Evolutionary conservation across 2,329 filamentous ascomycete genomes (phyloP), one percentile per base, ranked within the genome.

Genomic region (Cercospora nicotianae): DNA sequence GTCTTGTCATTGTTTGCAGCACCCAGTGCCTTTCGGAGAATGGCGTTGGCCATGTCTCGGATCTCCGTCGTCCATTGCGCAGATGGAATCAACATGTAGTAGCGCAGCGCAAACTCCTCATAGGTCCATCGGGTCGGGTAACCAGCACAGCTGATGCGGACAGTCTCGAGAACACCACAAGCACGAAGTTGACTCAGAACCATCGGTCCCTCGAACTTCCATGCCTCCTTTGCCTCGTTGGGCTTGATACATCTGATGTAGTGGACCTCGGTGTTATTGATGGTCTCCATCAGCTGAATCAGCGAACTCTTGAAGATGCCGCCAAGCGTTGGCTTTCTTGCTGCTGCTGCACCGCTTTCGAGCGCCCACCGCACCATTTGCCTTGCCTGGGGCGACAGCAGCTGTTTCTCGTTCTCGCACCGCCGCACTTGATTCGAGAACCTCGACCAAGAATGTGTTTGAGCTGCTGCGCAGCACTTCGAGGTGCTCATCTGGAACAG

Each of bases 171-270:
- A 42, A 99, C 96, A 94, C 95, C 95, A 82, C 95, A 99, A 81
- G 95, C 95, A 80, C 96, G 90, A 75, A 99, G 85, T 81, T 99
- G 95, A 80, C 93, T 97, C 69, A 99, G 87, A 73, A 99, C 95
- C 95, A 99, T 99, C 3, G 96, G 95, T 0, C 95, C 95, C 78
- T 99, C 95, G 70, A 98, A 99, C 76, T 96, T 94, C 95, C 95
- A 99, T 0, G 95, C 89, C 76, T 92, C 92, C 81, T 99, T 99
- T 61, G 89, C 92, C 81, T 99, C 95, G 79, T 99, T 99, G 33
- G 95, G 95, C 83, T 99, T 99, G 82, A 99, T 98, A 80, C 95
- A 99, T 74, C 95, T 90, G 77, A 99, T 99, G 81, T 99, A 99
- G 81, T 99, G 95, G 20, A 98, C 95, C 79, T 99, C 95, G 2